phyloP scores from a whole-genome alignment of 2,329 filamentous ascomycete genomes.

The Cladobotryum protrusum region DNA sequence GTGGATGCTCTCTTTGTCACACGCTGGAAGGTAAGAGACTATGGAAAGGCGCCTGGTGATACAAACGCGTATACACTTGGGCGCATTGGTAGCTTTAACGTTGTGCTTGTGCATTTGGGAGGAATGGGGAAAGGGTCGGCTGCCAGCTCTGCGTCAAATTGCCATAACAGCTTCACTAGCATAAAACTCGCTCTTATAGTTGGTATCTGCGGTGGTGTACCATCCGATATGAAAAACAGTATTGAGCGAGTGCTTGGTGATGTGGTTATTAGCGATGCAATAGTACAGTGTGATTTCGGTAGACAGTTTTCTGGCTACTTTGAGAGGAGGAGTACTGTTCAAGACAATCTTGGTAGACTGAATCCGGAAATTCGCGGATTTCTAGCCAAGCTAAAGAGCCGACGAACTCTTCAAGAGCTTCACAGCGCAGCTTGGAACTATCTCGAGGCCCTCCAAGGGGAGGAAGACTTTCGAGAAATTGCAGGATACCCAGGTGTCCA shows the following conservation, averaged over 20 bases:
- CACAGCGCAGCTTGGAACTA: conserved; percentile 7
- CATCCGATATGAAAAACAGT: background rate
- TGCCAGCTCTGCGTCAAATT: conserved; percentile 13
- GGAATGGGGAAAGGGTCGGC: conserved; percentile 12
- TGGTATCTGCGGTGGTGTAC: conserved; percentile 27
- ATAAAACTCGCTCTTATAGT: conserved; percentile 27
- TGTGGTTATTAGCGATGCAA: conserved; percentile 17
- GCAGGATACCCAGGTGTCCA: conserved; percentile 21
- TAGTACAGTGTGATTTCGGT: conserved; percentile 18
- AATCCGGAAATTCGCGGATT: conserved; percentile 21
- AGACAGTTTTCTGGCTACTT: conserved; percentile 8
- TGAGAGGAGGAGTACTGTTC: too few relatives aligned
- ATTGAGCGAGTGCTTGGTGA: conserved; percentile 19
- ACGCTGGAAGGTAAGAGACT: conserved; percentile 9
- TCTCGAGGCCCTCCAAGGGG: conserved; percentile 9
- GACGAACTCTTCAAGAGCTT: background rate
- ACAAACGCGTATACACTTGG: conserved; percentile 22
- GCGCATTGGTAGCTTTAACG: conserved; percentile 12
- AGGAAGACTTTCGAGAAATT: conserved; percentile 6
- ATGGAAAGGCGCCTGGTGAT: conserved; percentile 16
- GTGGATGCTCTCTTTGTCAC: conserved; percentile 6
- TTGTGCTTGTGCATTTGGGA: conserved; percentile 17
- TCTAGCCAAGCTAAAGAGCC: conserved; percentile 16
- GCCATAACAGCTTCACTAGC: conserved; percentile 21
- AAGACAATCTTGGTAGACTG: conserved; percentile 20